Percentiles rank a stretch among this genome's conserved stretches.
phyloP scores from a whole-genome alignment of 148 eudicot genomes.

The Suaeda aralocaspica region DNA sequence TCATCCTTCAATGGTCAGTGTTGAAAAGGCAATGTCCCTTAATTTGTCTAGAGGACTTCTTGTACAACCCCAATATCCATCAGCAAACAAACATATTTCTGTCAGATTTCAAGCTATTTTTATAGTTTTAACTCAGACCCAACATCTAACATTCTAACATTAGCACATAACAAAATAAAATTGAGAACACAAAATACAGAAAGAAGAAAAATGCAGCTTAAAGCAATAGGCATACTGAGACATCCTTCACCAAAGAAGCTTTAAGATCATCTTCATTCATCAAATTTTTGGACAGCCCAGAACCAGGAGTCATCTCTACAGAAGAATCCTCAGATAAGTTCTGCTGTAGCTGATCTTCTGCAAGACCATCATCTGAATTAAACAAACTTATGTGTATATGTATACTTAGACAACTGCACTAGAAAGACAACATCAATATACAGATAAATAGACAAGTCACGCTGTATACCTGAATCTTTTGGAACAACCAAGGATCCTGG shows the following conservation, averaged over 20 bases:
- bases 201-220: neutral
- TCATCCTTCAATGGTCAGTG: neutral
- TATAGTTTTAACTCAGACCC: neutral
- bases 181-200: neutral
- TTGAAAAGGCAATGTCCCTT: neutral
- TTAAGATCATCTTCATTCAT: slow-evolving; percentile 67
- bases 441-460: neutral
- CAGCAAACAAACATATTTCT: neutral
- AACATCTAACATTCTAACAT: neutral
- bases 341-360: slow-evolving; percentile 71
- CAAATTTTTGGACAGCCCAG: slow-evolving; percentile 58
- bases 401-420: neutral
- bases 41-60: neutral
- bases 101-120: neutral
- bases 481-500: slow-evolving; percentile 49
- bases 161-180: neutral
- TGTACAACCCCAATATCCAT: neutral
- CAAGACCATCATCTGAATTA: slow-evolving; percentile 47
- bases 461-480: slow-evolving; percentile 66
- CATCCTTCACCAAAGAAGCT: slow-evolving; percentile 57
- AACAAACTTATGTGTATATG: neutral
- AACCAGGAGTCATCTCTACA: slow-evolving; percentile 47
- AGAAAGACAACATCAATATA: neutral
- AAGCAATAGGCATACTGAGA: slow-evolving; percentile 46
- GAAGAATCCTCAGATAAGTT: slow-evolving; percentile 51